phyloP scores from a whole-genome alignment of 2,329 filamentous ascomycete genomes.

The Penicillium sp. region DNA sequence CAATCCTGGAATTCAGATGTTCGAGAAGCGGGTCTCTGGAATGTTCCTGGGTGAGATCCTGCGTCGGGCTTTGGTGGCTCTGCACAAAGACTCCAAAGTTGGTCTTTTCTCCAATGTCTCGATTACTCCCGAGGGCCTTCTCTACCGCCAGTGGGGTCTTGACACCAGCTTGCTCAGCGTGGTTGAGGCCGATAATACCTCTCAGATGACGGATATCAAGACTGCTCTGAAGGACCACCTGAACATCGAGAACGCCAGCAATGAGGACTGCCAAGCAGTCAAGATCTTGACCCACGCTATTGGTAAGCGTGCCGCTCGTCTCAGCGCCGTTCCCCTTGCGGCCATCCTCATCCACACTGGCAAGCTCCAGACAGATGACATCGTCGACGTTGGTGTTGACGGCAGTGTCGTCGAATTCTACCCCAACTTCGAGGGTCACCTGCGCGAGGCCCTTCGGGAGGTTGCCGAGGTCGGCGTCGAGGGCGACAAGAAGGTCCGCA shows the following conservation, averaged over 20 bases:
- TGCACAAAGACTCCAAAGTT: slow-evolving; percentile 67
- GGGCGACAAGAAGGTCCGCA: slow-evolving; percentile 83
- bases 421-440: slow-evolving; percentile 84
- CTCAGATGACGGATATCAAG: slow-evolving; percentile 70
- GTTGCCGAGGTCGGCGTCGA: slow-evolving; percentile 74
- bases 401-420: slow-evolving; percentile 95
- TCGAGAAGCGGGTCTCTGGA: slow-evolving; percentile 95
- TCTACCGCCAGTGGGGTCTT: slow-evolving; percentile 82
- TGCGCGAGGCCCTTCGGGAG: slow-evolving; percentile 75
- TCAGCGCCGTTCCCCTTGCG: slow-evolving; percentile 84
- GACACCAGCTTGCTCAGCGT: slow-evolving; percentile 89
- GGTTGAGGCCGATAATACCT: slow-evolving; percentile 75
- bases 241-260: slow-evolving; percentile 71
- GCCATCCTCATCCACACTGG: slow-evolving; percentile 81
- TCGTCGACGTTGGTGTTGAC: slow-evolving; percentile 91
- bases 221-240: slow-evolving; percentile 76
- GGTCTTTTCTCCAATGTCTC: slow-evolving; percentile 75
- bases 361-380: slow-evolving; percentile 65
- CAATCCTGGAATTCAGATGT: slow-evolving; percentile 97
- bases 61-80: slow-evolving; percentile 70
- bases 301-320: slow-evolving; percentile 81
- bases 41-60: slow-evolving; percentile 98
- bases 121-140: slow-evolving; percentile 63
- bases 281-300: slow-evolving; percentile 81
- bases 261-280: slow-evolving; percentile 85